Percentiles rank a stretch among this genome's conserved stretches.
These are phyloP conservation scores for Plasmopara halstedii DNA, from an alignment of 352 stramenopile genomes.

Conservation along the genomic window DNA sequence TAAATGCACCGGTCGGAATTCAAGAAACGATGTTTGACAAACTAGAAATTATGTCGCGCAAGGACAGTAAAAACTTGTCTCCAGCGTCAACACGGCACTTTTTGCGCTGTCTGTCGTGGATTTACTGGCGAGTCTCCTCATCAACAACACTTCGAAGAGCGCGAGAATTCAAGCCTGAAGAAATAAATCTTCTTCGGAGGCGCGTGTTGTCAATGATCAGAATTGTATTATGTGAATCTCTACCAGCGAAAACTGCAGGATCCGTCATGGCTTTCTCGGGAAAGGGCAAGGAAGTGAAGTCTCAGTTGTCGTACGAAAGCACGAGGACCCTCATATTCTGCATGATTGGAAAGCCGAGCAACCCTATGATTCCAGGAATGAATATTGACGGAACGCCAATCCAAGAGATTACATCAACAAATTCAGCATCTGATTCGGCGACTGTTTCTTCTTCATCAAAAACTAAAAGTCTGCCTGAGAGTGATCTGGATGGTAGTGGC, in stretches of 20 bases:
- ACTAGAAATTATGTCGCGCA: slow-evolving; percentile 65
- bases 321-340: slow-evolving; percentile 79
- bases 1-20: slow-evolving; percentile 62
- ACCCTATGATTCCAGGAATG: slow-evolving; percentile 52
- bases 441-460: slow-evolving; percentile 26
- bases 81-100: slow-evolving; percentile 73
- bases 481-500: slow-evolving; percentile 51
- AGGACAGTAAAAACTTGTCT: slow-evolving; percentile 61
- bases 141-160: slow-evolving; percentile 44
- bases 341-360: slow-evolving; percentile 81
- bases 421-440: slow-evolving; percentile 30
- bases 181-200: slow-evolving; percentile 54
- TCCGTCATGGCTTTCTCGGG: slow-evolving; percentile 46
- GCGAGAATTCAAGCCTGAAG: slow-evolving; percentile 36
- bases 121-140: slow-evolving; percentile 58
- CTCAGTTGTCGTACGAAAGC: slow-evolving; percentile 75
- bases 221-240: slow-evolving; percentile 72
- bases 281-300: slow-evolving; percentile 60
- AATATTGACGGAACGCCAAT: slow-evolving; percentile 57
- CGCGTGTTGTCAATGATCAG: slow-evolving; percentile 71
- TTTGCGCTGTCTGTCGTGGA: slow-evolving; percentile 75
- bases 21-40: slow-evolving; percentile 77
- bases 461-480: slow-evolving; percentile 54
- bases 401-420: slow-evolving; percentile 36
- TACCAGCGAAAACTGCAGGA: slow-evolving; percentile 34